Base-by-base conservation (phyloP, 768 basidiomycete species). In the Pholiota microspora region DNA sequence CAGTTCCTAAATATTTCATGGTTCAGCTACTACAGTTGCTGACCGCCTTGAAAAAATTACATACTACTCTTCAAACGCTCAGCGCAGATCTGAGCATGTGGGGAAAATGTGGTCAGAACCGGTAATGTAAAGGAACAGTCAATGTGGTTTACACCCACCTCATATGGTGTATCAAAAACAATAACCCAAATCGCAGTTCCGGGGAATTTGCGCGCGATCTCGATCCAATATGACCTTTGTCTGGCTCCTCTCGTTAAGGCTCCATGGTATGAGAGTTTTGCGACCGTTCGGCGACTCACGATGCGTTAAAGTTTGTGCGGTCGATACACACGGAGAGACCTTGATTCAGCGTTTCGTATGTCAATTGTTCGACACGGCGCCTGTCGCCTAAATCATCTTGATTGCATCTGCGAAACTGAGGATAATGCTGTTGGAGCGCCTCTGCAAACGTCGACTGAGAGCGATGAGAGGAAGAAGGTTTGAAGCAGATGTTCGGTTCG, bases 321-420 rank as follows among this genome's bases (percentile, higher is more conserved):
- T 92, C 91, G 40, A 92, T 80, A 66, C 86, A 89, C 13, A 86
- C 85, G n/a, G 87, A 92, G 45, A 73, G 67, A n/a, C 88, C 87
- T 58, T 77, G 67, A 44, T 62, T 58, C 49, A 92, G 75, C 6
- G 77, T 74, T 21, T 70, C 59, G 54, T 82, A 70, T 4, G 82
- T 85, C 32, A 84, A 68, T 7, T 70, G 65, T 65, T 92, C 90
- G 0, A 92, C 90, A n/a, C 61, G 68, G 10, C 76, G 77, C 60
- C 90, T 77, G 61, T 76, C 74, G 15, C 89, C 91, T 38, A 93
- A 76, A 51, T 91, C 86, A 62, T 93, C 91, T 68, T 92, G 89
- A 71, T 84, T 90, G 67, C 88, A 92, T 60, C 88, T 77, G 40
- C 74, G 73, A 65, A 90, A 88, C 36, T 69, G 69, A 7, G 89